Base-by-base conservation (phyloP, 352 stramenopile genomes). In the Thalassiosira livingstoniorum region DNA sequence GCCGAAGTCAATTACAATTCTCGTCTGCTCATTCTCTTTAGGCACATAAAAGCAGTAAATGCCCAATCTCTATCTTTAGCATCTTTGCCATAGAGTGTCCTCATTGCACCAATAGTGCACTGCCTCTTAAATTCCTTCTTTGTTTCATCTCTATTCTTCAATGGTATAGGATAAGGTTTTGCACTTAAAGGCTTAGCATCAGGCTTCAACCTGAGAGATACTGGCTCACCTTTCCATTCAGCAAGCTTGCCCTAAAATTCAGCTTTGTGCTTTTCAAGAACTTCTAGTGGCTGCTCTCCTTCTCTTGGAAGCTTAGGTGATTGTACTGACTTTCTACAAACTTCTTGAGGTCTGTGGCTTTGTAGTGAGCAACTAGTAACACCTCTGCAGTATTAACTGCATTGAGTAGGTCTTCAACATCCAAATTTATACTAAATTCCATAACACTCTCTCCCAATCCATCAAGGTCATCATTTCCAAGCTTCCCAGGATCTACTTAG, bases 1-100 rank as follows among this genome's bases (percentile, higher is more conserved):
- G 43, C 54, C 21, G 45, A 71, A 58, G 45, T 71, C 45, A 25
- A 34, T 71, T 7, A 71, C 39, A 71, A 71, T 15, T n/a, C 62
- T 15, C 11, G 29, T 23, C 7, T 4, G 5, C 27, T 29, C 45
- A 37, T 71, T 25, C 34, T 71, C 58, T 60, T 71, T 71, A 37
- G 62, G 62, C 27, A 60, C 23, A 10, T 29, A 71, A 71, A 71
- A 15, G 32, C 21, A 37, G 62, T 29, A 10, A 60, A 71, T 27
- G 62, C 62, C 62, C 62, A 71, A n/a, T 71, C 62, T 60, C 51
- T 15, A 10, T 4, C 23, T 29, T 60, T 23, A 25, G 27, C 4
- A 7, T 60, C 51, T 15, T 60, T 23, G 10, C 13, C 7, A 7
- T 11, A 29, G 23, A 60, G 51, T 60, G 4, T 15, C 7, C 51